Conservation (phyloP, 495 filamentous ascomycete species). For the Trichoderma parareesei region DNA sequence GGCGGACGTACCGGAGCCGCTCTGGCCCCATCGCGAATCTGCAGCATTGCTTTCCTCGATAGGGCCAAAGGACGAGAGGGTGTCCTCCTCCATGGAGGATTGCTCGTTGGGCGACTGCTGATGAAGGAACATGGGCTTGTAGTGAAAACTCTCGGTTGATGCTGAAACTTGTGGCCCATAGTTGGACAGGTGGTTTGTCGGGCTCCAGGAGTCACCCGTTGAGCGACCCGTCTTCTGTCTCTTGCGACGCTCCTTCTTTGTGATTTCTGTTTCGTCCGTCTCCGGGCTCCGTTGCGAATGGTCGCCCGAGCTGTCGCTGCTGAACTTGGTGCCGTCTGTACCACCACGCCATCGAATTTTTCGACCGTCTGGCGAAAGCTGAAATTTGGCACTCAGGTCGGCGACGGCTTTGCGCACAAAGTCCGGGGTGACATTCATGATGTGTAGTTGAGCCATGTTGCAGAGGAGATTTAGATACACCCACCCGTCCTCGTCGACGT, state of each 20-base stretch:
- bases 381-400: constrained; percentile 58
- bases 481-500: constrained; percentile 55
- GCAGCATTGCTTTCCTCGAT: constrained; percentile 34
- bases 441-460: constrained; percentile 75
- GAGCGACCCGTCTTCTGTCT: constrained; percentile 27
- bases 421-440: constrained; percentile 63
- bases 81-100: constrained; percentile 32
- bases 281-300: constrained; percentile 31
- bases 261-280: constrained; percentile 34
- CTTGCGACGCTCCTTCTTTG: constrained; percentile 26
- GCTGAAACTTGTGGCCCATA: constrained; percentile 29
- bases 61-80: constrained; percentile 23
- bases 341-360: constrained; percentile 69
- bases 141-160: constrained; percentile 45
- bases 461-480: constrained; percentile 74
- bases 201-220: constrained; percentile 13
- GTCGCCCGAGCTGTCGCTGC: constrained; percentile 45
- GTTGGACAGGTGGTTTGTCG: constrained; percentile 29
- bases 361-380: constrained; percentile 63
- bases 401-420: constrained; percentile 61
- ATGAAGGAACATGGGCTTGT: constrained; percentile 54
- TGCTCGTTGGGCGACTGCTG: constrained; percentile 35
- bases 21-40: constrained; percentile 31
- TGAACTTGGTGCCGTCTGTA: constrained; percentile 49
- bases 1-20: constrained; percentile 32